Base-by-base conservation (phyloP, 2,329 filamentous ascomycete species). In the Rhytidhysteron rufulum region DNA sequence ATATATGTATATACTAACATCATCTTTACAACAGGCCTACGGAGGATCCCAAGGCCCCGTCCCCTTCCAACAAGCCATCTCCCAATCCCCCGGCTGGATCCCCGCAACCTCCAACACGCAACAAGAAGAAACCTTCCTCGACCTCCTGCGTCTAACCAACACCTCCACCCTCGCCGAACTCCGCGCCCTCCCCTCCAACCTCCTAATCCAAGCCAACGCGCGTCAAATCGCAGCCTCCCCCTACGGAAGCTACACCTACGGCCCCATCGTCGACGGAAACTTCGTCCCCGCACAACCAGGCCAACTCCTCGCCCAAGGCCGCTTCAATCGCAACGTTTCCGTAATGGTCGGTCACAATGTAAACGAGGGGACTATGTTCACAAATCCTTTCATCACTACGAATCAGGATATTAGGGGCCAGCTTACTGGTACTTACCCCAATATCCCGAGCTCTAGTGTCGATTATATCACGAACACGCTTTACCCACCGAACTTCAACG, bases 401-500 rank as follows among this genome's bases (percentile, higher is more conserved):
- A 51, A 63, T 20, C 52, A 50, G 9, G 53, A 44, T 3, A 55
- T 70, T 25, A 40, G 43, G 18, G 38, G 31, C 2, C 53, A 57
- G 15, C 37, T 72, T 17, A 37, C 39, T 9, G 25, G 5, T 10
- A 37, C 46, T 1, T 58, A 66, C 32, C 62, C 64, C 0, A 55
- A 56, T 11, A 48, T 65, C 20, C 58, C 61, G 8, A 45, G 52
- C 7, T 40, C 46, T 16, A 49, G 55, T 9, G 25, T 75, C 30
- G 45, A 68, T 16, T 69, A 74, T 47, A 63, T 78, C 34, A 51
- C 57, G 3, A 48, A 67, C 3, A 63, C 55, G 0, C 60, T 79
- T 8, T 79, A 79, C 55, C 77, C 77, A 3, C 54, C 71, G 2
- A 52, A 72, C 24, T 75, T 71, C 47, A 59, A 70, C 50, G 73